Evolutionary conservation across 768 basidiomycete species (phyloP).

Genomic region (Phanerodontia chrysosporium): DNA sequence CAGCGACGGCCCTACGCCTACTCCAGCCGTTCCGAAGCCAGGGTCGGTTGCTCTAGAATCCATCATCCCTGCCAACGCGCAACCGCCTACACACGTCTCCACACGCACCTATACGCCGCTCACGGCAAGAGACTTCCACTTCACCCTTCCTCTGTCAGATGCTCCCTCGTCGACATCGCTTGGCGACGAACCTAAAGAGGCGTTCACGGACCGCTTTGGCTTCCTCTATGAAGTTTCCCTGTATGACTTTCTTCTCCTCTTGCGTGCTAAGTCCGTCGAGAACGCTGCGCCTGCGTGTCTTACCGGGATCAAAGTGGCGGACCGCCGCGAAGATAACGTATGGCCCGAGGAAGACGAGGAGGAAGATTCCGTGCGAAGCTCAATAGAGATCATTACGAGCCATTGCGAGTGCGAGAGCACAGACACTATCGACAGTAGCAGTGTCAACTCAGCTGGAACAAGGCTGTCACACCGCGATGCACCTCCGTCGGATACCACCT

Average conservation of each 20-base stretch:
- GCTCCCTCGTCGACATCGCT: constrained; percentile 51
- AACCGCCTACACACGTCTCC: constrained; percentile 83
- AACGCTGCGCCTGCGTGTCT: constrained; percentile 80
- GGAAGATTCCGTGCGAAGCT: constrained; percentile 20
- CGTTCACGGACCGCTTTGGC: constrained; percentile 82
- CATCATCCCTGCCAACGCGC: constrained; percentile 75
- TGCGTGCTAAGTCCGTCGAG: constrained; percentile 67
- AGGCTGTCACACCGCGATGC: constrained; percentile 18
- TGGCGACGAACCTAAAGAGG: constrained; percentile 48
- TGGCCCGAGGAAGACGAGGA: constrained; percentile 68
- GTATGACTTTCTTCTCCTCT: constrained; percentile 74
- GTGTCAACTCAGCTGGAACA: constrained; percentile 19
- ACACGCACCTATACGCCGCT: constrained; percentile 71
- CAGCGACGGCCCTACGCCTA: constrained; percentile 3
- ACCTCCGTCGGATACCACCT: constrained; percentile 19
- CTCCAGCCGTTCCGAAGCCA: constrained; percentile 25
- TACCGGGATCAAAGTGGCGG: constrained; percentile 85
- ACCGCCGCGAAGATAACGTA: constrained; percentile 72
- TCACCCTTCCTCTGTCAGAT: constrained; percentile 59
- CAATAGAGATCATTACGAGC: constrained; percentile 37
- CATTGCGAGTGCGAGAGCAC: constrained; percentile 35
- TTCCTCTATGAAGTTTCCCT: constrained; percentile 85
- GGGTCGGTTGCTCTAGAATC: constrained; percentile 68
- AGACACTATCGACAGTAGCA: constrained; percentile 13
- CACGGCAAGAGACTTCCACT: constrained; percentile 70